Base-by-base conservation (phyloP, 495 filamentous ascomycete species). In the Neurospora intermedia region DNA sequence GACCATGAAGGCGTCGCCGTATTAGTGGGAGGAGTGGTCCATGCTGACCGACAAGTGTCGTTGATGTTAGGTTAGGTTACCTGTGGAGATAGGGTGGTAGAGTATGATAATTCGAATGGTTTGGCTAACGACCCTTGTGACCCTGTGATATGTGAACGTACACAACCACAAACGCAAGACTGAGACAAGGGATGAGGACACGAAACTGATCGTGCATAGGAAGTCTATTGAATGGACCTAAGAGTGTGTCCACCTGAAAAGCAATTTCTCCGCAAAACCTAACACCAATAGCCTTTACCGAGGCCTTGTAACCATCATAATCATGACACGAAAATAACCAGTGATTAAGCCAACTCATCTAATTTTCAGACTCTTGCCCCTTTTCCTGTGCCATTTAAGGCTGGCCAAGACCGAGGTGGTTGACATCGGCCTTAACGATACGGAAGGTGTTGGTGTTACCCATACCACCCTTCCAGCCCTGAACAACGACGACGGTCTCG, bases 381-480 rank as follows among this genome's bases (percentile, higher is more conserved):
- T 54, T n/a, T 40, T 72, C 15, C 16, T 27, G 6, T 35, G 54
- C 54, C 42, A 23, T 41, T 66, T 74, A 76, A 59, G 27, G 43
- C 75, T 77, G 74, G 13, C 79, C 82, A 72, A 85, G 77, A 59
- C 86, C 86, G 35, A 88, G 82, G 75, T 84, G 79, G 27, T 83
- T 78, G 8, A 84, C 79, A 74, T 88, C 87, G 31, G 87, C 87
- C 81, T 85, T 87, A 75, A 88, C 85, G 66, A 88, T 85, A 73
- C 87, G 87, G 74, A 87, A 81, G 35, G 96, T 98, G 86, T 98
- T 99, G 75, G 96, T 99, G 87, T 99, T 94, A 75, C 96, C 96
- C 90, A 94, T 92, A 71, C 96, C 96, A 77, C 96, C 96, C 79
- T 81, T 81, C 96, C 96, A 99, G 81, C 96, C 96, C 83, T 99